Conservation (phyloP, 2,329 filamentous ascomycete species). For the Alternaria ethzedia region DNA sequence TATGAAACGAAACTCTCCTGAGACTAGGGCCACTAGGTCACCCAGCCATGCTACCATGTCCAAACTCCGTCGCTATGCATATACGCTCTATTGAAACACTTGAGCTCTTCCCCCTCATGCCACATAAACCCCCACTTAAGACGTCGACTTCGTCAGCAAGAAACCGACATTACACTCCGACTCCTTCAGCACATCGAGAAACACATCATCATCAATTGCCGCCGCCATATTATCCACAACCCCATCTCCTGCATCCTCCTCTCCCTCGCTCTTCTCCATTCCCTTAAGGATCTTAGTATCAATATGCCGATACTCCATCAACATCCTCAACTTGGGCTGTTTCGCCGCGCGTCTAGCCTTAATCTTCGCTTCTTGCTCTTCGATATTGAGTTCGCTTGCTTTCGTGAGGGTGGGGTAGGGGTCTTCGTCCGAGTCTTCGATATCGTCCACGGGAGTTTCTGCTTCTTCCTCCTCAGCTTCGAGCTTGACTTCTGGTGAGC, state of each 20-base stretch:
- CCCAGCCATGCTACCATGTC: background rate
- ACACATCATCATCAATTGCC: conserved; percentile 58
- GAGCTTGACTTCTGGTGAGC: conserved; percentile 36
- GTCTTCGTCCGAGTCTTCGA: conserved; percentile 19
- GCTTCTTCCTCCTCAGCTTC: conserved; percentile 22
- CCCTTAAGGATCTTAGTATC: conserved; percentile 46
- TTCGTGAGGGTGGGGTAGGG: conserved; percentile 39
- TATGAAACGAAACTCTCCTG: background rate
- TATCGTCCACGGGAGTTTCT: conserved; percentile 27
- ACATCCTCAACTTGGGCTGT: conserved; percentile 55
- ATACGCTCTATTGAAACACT: background rate
- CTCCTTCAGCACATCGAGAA: conserved; percentile 58
- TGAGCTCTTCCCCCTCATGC: background rate
- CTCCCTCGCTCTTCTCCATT: background rate
- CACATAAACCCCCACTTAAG: background rate
- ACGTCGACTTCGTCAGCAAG: conserved; percentile 56
- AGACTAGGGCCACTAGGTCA: background rate
- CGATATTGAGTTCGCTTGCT: conserved; percentile 55
- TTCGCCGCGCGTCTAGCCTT: conserved; percentile 43
- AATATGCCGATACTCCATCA: conserved; percentile 64
- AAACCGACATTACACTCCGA: conserved; percentile 54
- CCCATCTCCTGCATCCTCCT: conserved; percentile 2
- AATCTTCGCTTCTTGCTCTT: conserved; percentile 53
- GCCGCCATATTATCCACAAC: conserved; percentile 38
- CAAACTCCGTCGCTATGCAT: conserved; percentile 9